phyloP scores from a whole-genome alignment of 768 basidiomycete species.

The Hypsizygus marmoreus region DNA sequence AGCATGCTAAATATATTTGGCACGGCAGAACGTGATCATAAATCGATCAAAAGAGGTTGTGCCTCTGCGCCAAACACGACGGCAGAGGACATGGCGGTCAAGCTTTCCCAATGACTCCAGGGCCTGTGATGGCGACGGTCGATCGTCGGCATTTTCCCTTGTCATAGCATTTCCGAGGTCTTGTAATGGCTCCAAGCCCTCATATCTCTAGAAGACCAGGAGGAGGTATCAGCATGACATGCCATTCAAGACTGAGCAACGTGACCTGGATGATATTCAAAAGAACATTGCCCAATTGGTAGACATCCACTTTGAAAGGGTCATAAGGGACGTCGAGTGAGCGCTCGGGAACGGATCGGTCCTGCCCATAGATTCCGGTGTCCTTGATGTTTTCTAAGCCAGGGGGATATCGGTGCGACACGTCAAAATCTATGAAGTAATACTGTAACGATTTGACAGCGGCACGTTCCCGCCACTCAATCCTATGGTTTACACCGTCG shows the following conservation, averaged over 20 bases:
- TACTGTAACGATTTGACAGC: slow-evolving; percentile 24
- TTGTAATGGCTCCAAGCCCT: not conserved
- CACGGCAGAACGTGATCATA: too few species aligned
- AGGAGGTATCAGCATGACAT: not conserved
- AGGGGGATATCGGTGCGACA: slow-evolving; percentile 13
- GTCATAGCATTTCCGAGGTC: slow-evolving; percentile 1
- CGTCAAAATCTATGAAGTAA: slow-evolving; percentile 30
- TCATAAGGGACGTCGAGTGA: slow-evolving; percentile 23
- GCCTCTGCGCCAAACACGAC: too few species aligned
- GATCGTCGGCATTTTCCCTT: not conserved
- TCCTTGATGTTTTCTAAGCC: slow-evolving; percentile 1
- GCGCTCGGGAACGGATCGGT: slow-evolving; percentile 24
- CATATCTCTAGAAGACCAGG: not conserved
- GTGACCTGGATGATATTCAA: not conserved
- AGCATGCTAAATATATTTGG: too few species aligned
- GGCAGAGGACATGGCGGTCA: too few species aligned
- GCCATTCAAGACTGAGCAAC: too few species aligned
- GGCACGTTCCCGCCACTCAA: slow-evolving; percentile 16
- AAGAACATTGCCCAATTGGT: slow-evolving; percentile 24
- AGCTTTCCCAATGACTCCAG: too few species aligned
- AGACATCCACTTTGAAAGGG: slow-evolving; percentile 32
- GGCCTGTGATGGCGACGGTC: not conserved
- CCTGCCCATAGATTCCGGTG: slow-evolving; percentile 19
- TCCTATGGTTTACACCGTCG: slow-evolving; percentile 1
- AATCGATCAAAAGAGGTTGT: too few species aligned